phyloP scores from a whole-genome alignment of 495 filamentous ascomycete species.

The Penicillium cinerascens region DNA sequence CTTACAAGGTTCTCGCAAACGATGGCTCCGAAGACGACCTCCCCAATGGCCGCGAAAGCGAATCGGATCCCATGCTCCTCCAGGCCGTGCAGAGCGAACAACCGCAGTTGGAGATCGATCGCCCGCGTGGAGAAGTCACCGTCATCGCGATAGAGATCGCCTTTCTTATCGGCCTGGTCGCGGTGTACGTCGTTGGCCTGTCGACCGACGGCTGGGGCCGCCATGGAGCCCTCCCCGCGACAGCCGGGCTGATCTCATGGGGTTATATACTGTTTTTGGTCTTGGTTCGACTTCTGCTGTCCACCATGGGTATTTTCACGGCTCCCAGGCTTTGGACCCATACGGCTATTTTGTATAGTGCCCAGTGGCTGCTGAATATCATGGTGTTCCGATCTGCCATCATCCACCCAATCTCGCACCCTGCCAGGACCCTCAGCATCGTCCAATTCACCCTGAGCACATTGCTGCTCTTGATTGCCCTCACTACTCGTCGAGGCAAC shows the following conservation, averaged over 20 bases:
- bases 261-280: conserved; percentile 75
- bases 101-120: conserved; percentile 69
- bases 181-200: conserved; percentile 60
- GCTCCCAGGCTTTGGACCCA: conserved; percentile 87
- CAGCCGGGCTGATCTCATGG: conserved; percentile 69
- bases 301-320: conserved; percentile 56
- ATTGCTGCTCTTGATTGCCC: conserved; percentile 66
- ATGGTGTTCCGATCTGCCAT: conserved; percentile 80
- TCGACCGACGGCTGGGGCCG: conserved; percentile 52
- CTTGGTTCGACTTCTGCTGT: conserved; percentile 66
- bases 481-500: conserved; percentile 87
- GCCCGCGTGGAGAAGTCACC: conserved; percentile 66
- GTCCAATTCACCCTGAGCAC: conserved; percentile 70
- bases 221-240: conserved; percentile 56
- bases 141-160: conserved; percentile 70
- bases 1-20: conserved; percentile 34
- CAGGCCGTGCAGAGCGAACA: conserved; percentile 63
- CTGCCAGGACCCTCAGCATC: conserved; percentile 59
- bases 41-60: conserved; percentile 53
- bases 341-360: conserved; percentile 78
- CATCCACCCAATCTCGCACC: conserved; percentile 62
- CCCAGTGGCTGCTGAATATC: conserved; percentile 74
- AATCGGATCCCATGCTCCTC: conserved; percentile 60
- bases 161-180: conserved; percentile 67
- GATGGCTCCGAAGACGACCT: conserved; percentile 46